Percentiles rank a stretch among this genome's conserved stretches.
Conservation (phyloP, 768 basidiomycete species). For the Hygrocybe coccinea region DNA sequence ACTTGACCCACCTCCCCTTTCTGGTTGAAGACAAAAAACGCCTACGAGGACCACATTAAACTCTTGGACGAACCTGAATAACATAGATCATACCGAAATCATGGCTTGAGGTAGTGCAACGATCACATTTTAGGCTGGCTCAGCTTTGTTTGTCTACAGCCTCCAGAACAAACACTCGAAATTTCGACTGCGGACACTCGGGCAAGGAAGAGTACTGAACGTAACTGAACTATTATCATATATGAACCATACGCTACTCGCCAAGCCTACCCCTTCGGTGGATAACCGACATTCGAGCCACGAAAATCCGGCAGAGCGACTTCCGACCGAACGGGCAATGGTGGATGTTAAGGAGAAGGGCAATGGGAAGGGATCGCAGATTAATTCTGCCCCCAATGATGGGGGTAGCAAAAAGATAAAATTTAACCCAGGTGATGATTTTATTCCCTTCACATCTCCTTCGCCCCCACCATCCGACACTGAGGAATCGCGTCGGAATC, state of each 20-base stretch:
- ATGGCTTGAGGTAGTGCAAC: conserved; percentile 9
- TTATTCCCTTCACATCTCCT: conserved; percentile 4
- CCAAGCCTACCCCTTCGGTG: background rate
- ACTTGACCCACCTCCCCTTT: conserved; percentile 81
- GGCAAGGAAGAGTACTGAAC: too few species aligned
- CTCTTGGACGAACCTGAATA: background rate
- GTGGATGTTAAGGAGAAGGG: background rate
- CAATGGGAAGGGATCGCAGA: background rate
- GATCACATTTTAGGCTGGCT: background rate
- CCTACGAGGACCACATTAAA: conserved; percentile 42
- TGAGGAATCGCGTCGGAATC: background rate
- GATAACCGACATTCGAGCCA: background rate
- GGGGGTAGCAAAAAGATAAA: background rate
- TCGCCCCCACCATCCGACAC: background rate
- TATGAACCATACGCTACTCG: background rate
- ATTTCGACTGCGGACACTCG: too few species aligned
- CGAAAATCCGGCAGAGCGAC: too few species aligned
- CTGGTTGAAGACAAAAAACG: conserved; percentile 98
- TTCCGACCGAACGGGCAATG: background rate
- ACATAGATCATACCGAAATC: conserved; percentile 25
- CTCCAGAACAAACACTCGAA: background rate
- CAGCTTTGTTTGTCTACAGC: background rate
- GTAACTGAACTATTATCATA: too few species aligned
- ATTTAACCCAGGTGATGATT: background rate
- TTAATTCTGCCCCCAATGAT: too few species aligned